Conservation (phyloP, 345 rosid species). For the Passiflora organensis region DNA sequence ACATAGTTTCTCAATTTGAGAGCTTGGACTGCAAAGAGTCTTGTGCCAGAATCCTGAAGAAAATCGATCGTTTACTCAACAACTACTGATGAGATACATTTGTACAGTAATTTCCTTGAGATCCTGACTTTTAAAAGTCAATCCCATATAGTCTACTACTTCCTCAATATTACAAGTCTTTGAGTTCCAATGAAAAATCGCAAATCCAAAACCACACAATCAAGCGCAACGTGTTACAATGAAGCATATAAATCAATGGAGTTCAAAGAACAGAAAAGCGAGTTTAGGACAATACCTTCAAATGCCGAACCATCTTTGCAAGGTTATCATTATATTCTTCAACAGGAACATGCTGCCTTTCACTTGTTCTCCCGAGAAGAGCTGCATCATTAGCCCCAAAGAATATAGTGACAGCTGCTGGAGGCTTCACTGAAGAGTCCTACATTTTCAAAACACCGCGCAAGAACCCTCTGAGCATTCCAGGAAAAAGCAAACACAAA, state of each 20-base stretch:
- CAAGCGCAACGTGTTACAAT: neutral
- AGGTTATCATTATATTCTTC: slow-evolving; percentile 72
- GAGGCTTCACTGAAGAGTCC: slow-evolving; percentile 45
- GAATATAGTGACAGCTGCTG: slow-evolving; percentile 71
- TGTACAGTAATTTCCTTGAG: too few species aligned
- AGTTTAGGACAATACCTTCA: slow-evolving; percentile 45
- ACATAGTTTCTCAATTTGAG: too few species aligned
- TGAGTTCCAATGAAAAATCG: too few species aligned
- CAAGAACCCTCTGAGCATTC: slow-evolving; percentile 7
- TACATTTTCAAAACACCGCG: slow-evolving; percentile 15
- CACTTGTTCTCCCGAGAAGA: slow-evolving; percentile 59
- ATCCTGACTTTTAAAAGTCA: too few species aligned
- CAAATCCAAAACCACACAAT: too few species aligned
- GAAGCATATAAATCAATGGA: neutral
- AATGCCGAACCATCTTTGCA: slow-evolving; percentile 59
- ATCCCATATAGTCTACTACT: too few species aligned
- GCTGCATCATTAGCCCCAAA: slow-evolving; percentile 98
- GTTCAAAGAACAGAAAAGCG: neutral
- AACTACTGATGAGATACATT: too few species aligned
- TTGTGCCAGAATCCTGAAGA: too few species aligned
- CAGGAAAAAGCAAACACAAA: neutral
- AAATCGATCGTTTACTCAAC: too few species aligned
- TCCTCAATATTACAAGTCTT: too few species aligned
- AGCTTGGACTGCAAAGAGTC: too few species aligned
- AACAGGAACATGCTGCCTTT: slow-evolving; percentile 74